Evolutionary conservation across 1,284 basidiomycete species (phyloP).

Genomic region (Melampsora abietis-canadensis): DNA sequence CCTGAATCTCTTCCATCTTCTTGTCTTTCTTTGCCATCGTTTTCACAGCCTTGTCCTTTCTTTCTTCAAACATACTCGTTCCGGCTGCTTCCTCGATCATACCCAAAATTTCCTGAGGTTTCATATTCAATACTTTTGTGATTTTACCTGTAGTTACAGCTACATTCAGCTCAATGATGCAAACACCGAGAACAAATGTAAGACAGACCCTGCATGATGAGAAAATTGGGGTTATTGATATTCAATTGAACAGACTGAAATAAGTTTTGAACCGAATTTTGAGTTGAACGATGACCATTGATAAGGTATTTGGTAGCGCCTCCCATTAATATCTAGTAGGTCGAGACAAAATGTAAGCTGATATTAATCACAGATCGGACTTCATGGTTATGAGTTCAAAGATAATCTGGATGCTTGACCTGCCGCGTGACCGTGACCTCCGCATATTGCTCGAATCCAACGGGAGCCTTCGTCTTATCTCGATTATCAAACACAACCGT

Average conservation of each 20-base stretch:
- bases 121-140: constrained; percentile 89
- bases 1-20: constrained; percentile 82
- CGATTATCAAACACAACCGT: constrained; percentile 99
- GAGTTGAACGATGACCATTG: constrained; percentile 91
- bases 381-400: background rate
- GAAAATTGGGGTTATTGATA: constrained; percentile 99
- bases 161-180: no score
- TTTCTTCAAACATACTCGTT: constrained; percentile 98
- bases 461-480: constrained; percentile 79
- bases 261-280: constrained; percentile 81
- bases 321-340: constrained; percentile 75
- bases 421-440: constrained; percentile 97
- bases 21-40: constrained; percentile 98
- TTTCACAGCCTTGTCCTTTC: constrained; percentile 94
- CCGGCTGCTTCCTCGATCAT: constrained; percentile 99
- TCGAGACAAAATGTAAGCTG: background rate
- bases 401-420: constrained; percentile 58
- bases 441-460: constrained; percentile 74
- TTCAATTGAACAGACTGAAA: constrained; percentile 98
- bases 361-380: background rate
- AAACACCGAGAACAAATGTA: background rate
- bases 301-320: constrained; percentile 94
- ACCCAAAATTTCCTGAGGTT: constrained; percentile 91
- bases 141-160: constrained; percentile 51
- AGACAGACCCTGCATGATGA: constrained; percentile 93